These are phyloP conservation scores for Candida tetrigidarum DNA, from an alignment of 1,139 yeast species.

Conservation along the genomic window DNA sequence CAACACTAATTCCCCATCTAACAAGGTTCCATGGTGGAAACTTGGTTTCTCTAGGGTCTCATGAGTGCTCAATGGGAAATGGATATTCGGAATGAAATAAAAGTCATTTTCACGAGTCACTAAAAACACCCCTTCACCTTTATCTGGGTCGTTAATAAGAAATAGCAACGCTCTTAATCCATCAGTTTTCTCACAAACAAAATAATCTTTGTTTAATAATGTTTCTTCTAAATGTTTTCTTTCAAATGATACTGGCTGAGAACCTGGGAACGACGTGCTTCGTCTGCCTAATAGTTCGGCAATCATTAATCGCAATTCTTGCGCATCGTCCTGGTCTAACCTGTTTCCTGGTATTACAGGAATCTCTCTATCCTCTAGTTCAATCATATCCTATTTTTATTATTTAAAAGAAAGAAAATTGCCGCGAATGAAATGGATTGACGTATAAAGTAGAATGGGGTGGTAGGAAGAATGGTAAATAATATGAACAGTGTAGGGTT, in stretches of 20 bases:
- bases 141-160: slow-evolving; percentile 68
- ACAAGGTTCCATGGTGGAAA: slow-evolving; percentile 82
- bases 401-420: too few species aligned
- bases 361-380: slow-evolving; percentile 59
- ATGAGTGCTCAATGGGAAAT: slow-evolving; percentile 65
- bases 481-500: neutral
- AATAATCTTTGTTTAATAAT: slow-evolving; percentile 63
- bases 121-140: slow-evolving; percentile 73
- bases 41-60: slow-evolving; percentile 56
- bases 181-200: slow-evolving; percentile 95
- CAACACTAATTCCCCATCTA: slow-evolving; percentile 87
- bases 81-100: slow-evolving; percentile 78
- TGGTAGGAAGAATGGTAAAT: neutral
- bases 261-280: slow-evolving; percentile 71
- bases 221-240: slow-evolving; percentile 69
- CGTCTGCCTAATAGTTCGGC: slow-evolving; percentile 66
- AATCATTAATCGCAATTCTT: slow-evolving; percentile 69
- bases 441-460: neutral
- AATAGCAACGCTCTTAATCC: slow-evolving; percentile 83
- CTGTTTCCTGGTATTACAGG: slow-evolving; percentile 86
- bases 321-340: slow-evolving; percentile 72
- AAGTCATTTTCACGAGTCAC: slow-evolving; percentile 91
- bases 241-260: slow-evolving; percentile 94
- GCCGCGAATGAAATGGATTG: neutral
- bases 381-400: too few species aligned